These are phyloP conservation scores for Yamadazyma trypodendri DNA, from an alignment of 1,139 yeast species.

Conservation along the genomic window DNA sequence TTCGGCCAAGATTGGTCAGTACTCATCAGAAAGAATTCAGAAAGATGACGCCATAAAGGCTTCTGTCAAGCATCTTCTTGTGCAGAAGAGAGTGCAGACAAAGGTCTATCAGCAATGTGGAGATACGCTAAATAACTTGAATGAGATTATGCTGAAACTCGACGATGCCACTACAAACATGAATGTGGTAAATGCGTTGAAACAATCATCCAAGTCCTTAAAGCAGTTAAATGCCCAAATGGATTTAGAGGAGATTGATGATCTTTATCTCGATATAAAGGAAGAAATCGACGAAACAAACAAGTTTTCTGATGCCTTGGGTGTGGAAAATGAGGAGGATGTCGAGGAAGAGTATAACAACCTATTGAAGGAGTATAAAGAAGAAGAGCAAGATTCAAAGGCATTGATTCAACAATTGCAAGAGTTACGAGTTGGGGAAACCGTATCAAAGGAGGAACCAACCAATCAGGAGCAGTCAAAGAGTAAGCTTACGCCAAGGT, in stretches of 20 bases:
- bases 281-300: conserved; percentile 36
- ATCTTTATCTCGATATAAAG: conserved; percentile 40
- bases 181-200: conserved; percentile 26
- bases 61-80: conserved; percentile 10
- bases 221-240: conserved; percentile 31
- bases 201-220: conserved; percentile 26
- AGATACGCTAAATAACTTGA: conserved; percentile 35
- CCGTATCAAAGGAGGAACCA: background rate
- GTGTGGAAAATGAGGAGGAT: conserved; percentile 19
- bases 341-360: conserved; percentile 33
- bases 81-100: conserved; percentile 12
- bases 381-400: conserved; percentile 5
- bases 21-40: conserved; percentile 12
- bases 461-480: background rate
- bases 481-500: background rate
- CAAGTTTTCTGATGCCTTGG: conserved; percentile 35
- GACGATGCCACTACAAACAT: conserved; percentile 48
- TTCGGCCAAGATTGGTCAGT: conserved; percentile 16
- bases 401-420: conserved; percentile 12
- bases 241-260: conserved; percentile 29
- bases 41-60: conserved; percentile 13
- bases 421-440: conserved; percentile 10
- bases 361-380: conserved; percentile 11
- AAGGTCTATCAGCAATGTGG: conserved; percentile 31
- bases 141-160: conserved; percentile 39